Conservation (phyloP, 2,329 filamentous ascomycete genomes). For the Fusarium azukiicola region DNA sequence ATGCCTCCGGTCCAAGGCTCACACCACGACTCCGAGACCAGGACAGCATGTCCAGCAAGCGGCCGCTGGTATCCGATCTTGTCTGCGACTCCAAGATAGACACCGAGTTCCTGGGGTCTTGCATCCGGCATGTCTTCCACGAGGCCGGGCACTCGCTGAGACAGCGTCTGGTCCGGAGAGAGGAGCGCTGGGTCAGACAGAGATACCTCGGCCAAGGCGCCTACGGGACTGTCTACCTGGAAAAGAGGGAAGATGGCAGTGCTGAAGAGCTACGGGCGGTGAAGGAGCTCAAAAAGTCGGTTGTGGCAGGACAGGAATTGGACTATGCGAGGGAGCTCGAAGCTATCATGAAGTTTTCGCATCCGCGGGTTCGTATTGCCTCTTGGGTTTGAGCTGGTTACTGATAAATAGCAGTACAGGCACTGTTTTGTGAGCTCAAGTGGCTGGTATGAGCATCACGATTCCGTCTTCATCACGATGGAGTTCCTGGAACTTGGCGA, state of each 20-base stretch:
- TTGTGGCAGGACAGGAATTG: not conserved
- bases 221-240: not conserved
- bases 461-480: not conserved
- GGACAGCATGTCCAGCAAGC: conserved; percentile 5
- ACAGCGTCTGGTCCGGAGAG: not conserved
- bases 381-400: not conserved
- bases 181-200: not conserved
- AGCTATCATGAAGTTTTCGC: not conserved
- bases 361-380: conserved; percentile 1
- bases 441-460: conserved; percentile 1
- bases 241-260: not conserved
- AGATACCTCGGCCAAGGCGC: conserved; percentile 6
- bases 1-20: not conserved
- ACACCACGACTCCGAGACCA: not conserved
- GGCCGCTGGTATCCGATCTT: not conserved
- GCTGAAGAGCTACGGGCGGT: not conserved
- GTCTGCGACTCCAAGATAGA: conserved; percentile 1
- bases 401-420: not conserved
- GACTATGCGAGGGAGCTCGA: conserved; percentile 2
- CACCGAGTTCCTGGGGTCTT: not conserved
- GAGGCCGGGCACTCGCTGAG: not conserved
- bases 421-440: not conserved
- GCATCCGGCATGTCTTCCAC: not conserved
- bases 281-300: conserved; percentile 2
- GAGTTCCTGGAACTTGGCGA: not conserved